A percentile compares a stretch with the other conserved stretches of the same genome.
Conservation (phyloP, 352 stramenopile genomes). For the Globisporangium acanthophoron region DNA sequence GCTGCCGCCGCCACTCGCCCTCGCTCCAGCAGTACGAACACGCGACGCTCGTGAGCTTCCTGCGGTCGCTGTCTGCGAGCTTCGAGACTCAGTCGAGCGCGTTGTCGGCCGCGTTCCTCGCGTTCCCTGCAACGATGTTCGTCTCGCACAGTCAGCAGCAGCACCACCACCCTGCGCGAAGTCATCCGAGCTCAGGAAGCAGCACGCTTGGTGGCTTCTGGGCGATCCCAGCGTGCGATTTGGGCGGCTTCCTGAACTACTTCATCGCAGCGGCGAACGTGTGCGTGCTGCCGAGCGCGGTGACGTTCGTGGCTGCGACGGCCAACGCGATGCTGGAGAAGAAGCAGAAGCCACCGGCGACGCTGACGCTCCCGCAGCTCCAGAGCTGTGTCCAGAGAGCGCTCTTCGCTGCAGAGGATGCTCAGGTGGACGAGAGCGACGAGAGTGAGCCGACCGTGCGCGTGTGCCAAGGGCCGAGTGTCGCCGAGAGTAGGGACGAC, state of each 20-base stretch:
- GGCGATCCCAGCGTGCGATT: slow-evolving; percentile 17
- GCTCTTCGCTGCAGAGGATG: slow-evolving; percentile 21
- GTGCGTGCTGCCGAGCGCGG: slow-evolving; percentile 20
- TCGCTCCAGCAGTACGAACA: slow-evolving; percentile 11
- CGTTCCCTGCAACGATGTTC: slow-evolving; percentile 16
- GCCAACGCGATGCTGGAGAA: slow-evolving; percentile 18
- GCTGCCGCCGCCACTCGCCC: background rate
- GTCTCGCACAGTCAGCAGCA: background rate
- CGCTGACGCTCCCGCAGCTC: slow-evolving; percentile 20
- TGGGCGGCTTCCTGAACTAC: slow-evolving; percentile 20
- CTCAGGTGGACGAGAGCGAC: background rate
- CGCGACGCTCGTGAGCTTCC: slow-evolving; percentile 10
- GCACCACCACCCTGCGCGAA: background rate
- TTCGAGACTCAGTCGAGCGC: slow-evolving; percentile 12
- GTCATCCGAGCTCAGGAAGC: background rate
- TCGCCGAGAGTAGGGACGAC: background rate
- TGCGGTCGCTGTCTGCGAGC: slow-evolving; percentile 15
- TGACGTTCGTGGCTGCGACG: slow-evolving; percentile 19
- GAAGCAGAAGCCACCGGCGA: slow-evolving; percentile 12
- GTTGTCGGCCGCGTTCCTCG: slow-evolving; percentile 12
- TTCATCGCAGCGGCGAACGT: slow-evolving; percentile 18
- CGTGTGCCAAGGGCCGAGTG: background rate
- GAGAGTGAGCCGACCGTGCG: background rate
- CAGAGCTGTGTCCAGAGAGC: slow-evolving; percentile 24
- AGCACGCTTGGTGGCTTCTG: slow-evolving; percentile 8